These are phyloP conservation scores for Eucalyptus tenuipes DNA, from an alignment of 345 rosid species.

Conservation along the genomic window DNA sequence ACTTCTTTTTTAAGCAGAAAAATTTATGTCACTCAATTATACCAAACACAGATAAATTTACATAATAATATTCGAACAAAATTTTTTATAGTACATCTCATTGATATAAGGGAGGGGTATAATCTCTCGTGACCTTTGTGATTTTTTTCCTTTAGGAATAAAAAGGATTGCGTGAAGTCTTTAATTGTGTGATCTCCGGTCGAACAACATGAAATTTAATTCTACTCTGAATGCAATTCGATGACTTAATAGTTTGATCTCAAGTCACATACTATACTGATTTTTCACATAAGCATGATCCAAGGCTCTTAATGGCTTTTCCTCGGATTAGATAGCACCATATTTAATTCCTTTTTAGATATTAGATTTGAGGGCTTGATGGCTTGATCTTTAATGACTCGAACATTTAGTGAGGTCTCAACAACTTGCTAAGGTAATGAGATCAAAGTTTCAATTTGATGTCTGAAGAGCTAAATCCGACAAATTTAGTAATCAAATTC, in stretches of 20 bases:
- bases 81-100: neutral
- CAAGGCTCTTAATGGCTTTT: accelerated
- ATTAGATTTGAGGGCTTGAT: neutral
- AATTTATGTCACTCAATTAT: accelerated
- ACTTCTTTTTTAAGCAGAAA: neutral
- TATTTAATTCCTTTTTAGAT: neutral
- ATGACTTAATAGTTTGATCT: neutral
- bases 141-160: neutral
- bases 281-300: neutral
- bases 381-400: neutral
- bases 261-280: accelerated
- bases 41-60: accelerated
- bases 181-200: neutral
- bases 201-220: neutral
- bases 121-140: accelerated
- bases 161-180: neutral
- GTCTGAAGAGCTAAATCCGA: accelerated
- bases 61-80: accelerated
- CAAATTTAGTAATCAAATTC: too few species aligned
- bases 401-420: neutral
- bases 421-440: neutral
- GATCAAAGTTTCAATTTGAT: too few species aligned
- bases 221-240: accelerated
- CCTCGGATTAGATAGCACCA: accelerated
- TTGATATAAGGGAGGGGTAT: neutral